Base-by-base conservation (phyloP, 2,329 filamentous ascomycete genomes). In the Aspergillus awamori region DNA sequence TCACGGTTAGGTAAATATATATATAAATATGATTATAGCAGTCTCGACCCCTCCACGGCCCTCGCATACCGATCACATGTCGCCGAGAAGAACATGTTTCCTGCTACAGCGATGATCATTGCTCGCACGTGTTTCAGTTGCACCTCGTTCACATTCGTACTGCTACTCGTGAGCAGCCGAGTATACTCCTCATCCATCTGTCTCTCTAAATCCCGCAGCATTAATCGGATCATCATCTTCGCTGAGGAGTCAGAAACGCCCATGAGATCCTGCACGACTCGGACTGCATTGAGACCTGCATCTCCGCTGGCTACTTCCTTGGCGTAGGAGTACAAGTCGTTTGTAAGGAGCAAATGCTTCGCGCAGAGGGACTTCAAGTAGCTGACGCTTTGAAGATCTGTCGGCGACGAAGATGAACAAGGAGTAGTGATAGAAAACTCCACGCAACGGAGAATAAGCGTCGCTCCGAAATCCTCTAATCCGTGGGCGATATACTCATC, bases 51-150 rank as follows among this genome's bases (percentile, higher is more conserved):
- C 10, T 61, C 56, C n/a, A 64, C 52, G n/a, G 26, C 57, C 28
- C 38, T 39, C 5, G 58, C 54, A 54, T 60, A 65, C 6, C 65
- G 59, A 26, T 33, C 28, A 36, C 59, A 61, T 4, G 65, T 67
- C 20, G 65, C 63, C 6, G 61, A 67, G 38, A 57, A 65, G 11
- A 62, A 65, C 43, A 65, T 59, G 53, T 67, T 67, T 11, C 65
- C 65, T 22, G 61, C 61, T 3, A 53, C 45, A 5, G 53, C 51
- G 7, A 53, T 36, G 20, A 66, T 43, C 36, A 65, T 22, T 2
- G 53, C 59, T 10, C 53, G 58, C 7, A 59, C 63, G 24, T 60
- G 62, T 5, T 26, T 41, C 20, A 63, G 15, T 20, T 61, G 63
- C 15, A 45, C 3, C 1, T n/a, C 10, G 6, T 20, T 41, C 4